A percentile compares a stretch with the other conserved stretches of the same genome.
Conservation (phyloP, 2,329 filamentous ascomycete species). For the Neonectria coccinea region DNA sequence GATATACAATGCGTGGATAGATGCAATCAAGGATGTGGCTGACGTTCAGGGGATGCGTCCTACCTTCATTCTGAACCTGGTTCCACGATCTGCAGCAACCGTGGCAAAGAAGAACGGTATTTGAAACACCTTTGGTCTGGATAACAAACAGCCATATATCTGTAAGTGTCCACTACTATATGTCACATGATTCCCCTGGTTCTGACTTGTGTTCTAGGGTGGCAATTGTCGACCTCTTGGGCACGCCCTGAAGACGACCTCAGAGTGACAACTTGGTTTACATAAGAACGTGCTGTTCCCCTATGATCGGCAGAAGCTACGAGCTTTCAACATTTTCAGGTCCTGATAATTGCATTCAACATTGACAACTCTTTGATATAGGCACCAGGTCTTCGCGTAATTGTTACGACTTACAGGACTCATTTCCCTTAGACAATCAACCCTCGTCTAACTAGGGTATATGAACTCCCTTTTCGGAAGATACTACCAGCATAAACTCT, state of each 20-base stretch:
- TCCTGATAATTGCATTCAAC: too few species aligned
- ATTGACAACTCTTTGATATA: too few species aligned
- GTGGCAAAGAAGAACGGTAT: slow-evolving; percentile 22
- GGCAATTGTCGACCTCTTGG: slow-evolving; percentile 55
- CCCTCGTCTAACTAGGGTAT: too few species aligned
- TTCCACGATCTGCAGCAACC: slow-evolving; percentile 1
- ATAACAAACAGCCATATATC: slow-evolving; percentile 18
- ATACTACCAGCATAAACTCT: too few species aligned
- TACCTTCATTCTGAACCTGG: slow-evolving; percentile 23
- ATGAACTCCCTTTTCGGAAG: too few species aligned
- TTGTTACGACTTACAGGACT: too few species aligned
- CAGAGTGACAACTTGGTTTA: slow-evolving; percentile 46
- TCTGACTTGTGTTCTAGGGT: slow-evolving; percentile 46
- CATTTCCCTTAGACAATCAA: too few species aligned
- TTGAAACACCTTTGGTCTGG: slow-evolving; percentile 27
- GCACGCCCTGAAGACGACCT: slow-evolving; percentile 50
- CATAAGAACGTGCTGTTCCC: not conserved
- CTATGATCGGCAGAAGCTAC: not conserved
- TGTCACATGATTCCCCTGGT: not conserved
- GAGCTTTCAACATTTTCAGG: too few species aligned
- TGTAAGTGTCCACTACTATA: slow-evolving; percentile 3
- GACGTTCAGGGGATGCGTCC: slow-evolving; percentile 22
- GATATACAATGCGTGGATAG: slow-evolving; percentile 52
- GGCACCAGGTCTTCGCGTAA: too few species aligned
- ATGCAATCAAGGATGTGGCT: slow-evolving; percentile 43